A percentile compares a stretch with the other conserved stretches of the same genome.
phyloP scores from a whole-genome alignment of 768 basidiomycete genomes.

The Russula olivacea region DNA sequence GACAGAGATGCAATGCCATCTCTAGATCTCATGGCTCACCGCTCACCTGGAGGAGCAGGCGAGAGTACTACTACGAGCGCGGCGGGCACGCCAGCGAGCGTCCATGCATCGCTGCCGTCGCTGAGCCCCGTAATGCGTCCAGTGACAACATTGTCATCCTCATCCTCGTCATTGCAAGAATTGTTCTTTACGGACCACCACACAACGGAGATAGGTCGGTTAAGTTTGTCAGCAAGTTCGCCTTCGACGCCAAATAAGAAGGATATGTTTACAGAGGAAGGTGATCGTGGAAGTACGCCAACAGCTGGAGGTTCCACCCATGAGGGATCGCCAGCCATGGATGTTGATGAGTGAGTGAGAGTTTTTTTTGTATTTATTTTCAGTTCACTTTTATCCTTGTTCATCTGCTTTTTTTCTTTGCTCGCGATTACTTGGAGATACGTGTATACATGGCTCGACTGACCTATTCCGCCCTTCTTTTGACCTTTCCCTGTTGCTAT shows the following conservation, averaged over 20 bases:
- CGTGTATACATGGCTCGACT: neutral
- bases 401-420: neutral
- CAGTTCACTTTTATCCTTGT: neutral
- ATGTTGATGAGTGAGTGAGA: conserved; percentile 18
- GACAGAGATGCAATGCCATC: conserved; percentile 12
- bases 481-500: neutral
- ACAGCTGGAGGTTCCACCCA: neutral
- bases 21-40: conserved; percentile 18
- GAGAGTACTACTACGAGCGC: conserved; percentile 23
- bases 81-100: conserved; percentile 13
- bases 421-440: conserved; percentile 3
- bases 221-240: conserved; percentile 16
- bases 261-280: conserved; percentile 26
- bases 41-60: conserved; percentile 11
- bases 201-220: conserved; percentile 17
- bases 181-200: conserved; percentile 16
- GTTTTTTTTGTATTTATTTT: neutral
- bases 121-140: conserved; percentile 19
- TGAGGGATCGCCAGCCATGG: conserved; percentile 17
- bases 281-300: conserved; percentile 19
- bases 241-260: conserved; percentile 23
- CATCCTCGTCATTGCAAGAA: conserved; percentile 14
- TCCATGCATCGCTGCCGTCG: conserved; percentile 13
- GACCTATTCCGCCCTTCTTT: conserved; percentile 5
- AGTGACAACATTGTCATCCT: conserved; percentile 13